Base-by-base conservation (phyloP, 495 filamentous ascomycete species). In the Trichoderma gamsii region DNA sequence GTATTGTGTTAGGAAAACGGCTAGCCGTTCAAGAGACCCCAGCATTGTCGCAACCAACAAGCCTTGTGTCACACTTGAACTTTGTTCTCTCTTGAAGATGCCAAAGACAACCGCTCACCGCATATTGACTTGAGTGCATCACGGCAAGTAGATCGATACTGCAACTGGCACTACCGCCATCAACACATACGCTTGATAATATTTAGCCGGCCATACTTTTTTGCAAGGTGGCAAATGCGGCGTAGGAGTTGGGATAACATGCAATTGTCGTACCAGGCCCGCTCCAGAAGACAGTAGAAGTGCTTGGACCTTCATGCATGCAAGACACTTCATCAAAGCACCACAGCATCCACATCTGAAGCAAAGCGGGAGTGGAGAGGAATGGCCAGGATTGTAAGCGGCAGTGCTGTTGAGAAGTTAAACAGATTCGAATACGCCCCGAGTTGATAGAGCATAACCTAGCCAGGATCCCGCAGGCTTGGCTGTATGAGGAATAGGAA, bases 231-330 rank as follows among this genome's bases (percentile, higher is more conserved):
- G 25, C 56, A 61, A 61, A 23, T 11, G 49, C 49, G n/a, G n/a
- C 21, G 21, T 52, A 23, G 35, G 8, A 38, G 35, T 23, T 25
- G 16, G 11, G 35, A 16, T 38, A 13, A 13, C 13, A 61, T 61
- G 56, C 56, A 61, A 32, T 25, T 61, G 56, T 35, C 25, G 25
- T 32, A 32, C 16, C 56, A 61, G 56, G 56, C 56, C 56, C 56
- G 56, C 56, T 29, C 12, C 56, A 32, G 25, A 29, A 25, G 15
- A 21, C 51, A 12, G 27, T 29, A 9, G 16, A 21, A 29, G 8
- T 29, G 25, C 27, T 29, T 12, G 56, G 12, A 61, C 35, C 35
- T 38, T 38, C 35, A 38, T 38, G 35, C 35, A 38, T 38, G 35
- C 35, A 38, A 38, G 35, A 38, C 35, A 38, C 35, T 38, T 38